A percentile compares a stretch with the other conserved stretches of the same genome.
These are phyloP conservation scores for Russula compacta DNA, from an alignment of 768 basidiomycete species.

Conservation along the genomic window DNA sequence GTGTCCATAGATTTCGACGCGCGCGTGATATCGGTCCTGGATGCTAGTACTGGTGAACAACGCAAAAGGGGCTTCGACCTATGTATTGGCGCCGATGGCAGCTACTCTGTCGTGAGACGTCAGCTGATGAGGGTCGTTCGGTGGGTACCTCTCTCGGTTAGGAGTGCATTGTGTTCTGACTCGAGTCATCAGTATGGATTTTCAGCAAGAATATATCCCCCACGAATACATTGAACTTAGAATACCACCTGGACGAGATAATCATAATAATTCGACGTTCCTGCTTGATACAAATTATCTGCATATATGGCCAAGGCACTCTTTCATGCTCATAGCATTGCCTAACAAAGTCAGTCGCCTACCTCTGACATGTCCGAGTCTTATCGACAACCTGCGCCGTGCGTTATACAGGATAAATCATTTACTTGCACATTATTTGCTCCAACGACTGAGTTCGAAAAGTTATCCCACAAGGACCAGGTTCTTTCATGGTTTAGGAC, in stretches of 20 bases:
- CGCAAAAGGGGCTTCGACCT: conserved; percentile 55
- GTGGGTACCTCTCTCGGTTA: conserved; percentile 39
- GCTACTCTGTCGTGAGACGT: conserved; percentile 81
- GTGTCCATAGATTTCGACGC: conserved; percentile 65
- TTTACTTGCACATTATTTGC: conserved; percentile 98
- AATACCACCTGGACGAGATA: conserved; percentile 73
- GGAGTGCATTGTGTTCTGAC: conserved; percentile 23
- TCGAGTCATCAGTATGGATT: conserved; percentile 65
- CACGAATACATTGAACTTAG: conserved; percentile 96
- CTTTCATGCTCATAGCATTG: conserved; percentile 98
- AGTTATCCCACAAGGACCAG: conserved; percentile 46
- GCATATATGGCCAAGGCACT: conserved; percentile 98
- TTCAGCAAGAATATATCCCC: conserved; percentile 88
- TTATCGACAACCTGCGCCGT: conserved; percentile 14
- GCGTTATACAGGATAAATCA: conserved; percentile 59
- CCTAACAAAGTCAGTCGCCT: conserved; percentile 76
- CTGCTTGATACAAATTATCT: conserved; percentile 90
- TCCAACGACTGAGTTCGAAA: conserved; percentile 67
- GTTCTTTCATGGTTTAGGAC: conserved; percentile 68
- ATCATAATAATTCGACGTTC: conserved; percentile 56
- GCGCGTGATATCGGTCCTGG: conserved; percentile 44
- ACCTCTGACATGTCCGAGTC: conserved; percentile 21
- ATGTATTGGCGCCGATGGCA: conserved; percentile 90
- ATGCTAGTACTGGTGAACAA: conserved; percentile 36
- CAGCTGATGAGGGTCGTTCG: conserved; percentile 94